Conservation (phyloP, 1,284 basidiomycete genomes). For the Apiotrichum veenhuisii region DNA sequence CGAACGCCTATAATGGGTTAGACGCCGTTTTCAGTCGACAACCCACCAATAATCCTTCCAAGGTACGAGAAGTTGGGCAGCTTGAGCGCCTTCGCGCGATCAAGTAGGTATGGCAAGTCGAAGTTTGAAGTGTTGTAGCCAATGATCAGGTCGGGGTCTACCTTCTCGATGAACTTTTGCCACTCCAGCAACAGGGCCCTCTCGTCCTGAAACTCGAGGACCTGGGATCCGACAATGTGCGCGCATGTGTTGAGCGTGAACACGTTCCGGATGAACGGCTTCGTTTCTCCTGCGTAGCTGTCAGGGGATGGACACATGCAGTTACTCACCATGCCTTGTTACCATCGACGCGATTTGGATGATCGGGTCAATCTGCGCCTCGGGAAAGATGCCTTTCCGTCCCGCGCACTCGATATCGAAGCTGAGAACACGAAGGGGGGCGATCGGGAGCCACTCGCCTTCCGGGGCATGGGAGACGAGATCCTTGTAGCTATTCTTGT, state of each 20-base stretch:
- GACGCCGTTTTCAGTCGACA: neutral
- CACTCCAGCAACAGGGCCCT: slow-evolving; percentile 67
- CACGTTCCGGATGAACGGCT: slow-evolving; percentile 92
- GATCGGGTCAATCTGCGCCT: slow-evolving; percentile 79
- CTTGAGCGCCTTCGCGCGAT: slow-evolving; percentile 78
- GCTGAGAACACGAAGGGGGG: slow-evolving; percentile 83
- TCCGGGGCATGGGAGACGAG: slow-evolving; percentile 86
- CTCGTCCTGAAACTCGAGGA: slow-evolving; percentile 78
- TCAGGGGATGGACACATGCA: slow-evolving; percentile 10
- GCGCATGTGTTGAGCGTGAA: slow-evolving; percentile 91
- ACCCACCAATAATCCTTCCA: slow-evolving; percentile 69
- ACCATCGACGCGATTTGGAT: slow-evolving; percentile 99
- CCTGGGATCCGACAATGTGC: slow-evolving; percentile 90
- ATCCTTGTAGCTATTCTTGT: slow-evolving; percentile 61
- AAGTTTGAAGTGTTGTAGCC: slow-evolving; percentile 90
- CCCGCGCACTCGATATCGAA: slow-evolving; percentile 98
- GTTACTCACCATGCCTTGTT: slow-evolving; percentile 72
- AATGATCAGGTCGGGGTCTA: slow-evolving; percentile 88
- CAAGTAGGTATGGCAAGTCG: slow-evolving; percentile 89
- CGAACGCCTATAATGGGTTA: slow-evolving; percentile 57
- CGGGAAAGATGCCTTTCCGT: slow-evolving; percentile 90
- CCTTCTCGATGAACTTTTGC: slow-evolving; percentile 78
- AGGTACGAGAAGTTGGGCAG: slow-evolving; percentile 67
- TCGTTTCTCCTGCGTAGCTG: slow-evolving; percentile 64
- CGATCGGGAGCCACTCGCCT: slow-evolving; percentile 82